phyloP scores from a whole-genome alignment of 805 yeast genomes.

The Cyberlindnera mycetangii region DNA sequence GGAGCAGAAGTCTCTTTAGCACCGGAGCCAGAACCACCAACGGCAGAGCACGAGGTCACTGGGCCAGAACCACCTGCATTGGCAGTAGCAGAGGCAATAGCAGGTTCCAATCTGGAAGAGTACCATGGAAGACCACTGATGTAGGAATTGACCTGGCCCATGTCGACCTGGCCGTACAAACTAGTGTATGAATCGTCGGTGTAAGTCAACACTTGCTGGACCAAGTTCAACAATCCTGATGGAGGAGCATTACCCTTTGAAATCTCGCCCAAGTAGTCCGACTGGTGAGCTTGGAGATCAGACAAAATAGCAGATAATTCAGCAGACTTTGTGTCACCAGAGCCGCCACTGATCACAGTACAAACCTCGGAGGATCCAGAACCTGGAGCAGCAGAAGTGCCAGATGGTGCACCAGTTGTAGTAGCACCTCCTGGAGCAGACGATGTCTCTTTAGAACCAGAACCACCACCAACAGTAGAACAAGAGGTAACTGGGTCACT shows the following conservation, averaged over 20 bases:
- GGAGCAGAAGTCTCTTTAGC: too few species aligned
- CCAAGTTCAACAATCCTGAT: slow-evolving; percentile 26
- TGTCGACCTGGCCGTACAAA: slow-evolving; percentile 28
- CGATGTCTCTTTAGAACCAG: slow-evolving; percentile 10
- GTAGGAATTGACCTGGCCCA: slow-evolving; percentile 24
- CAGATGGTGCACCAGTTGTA: background rate
- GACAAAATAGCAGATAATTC: background rate
- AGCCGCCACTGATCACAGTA: background rate
- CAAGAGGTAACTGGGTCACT: background rate
- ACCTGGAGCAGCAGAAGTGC: background rate
- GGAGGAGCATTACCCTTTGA: slow-evolving; percentile 26
- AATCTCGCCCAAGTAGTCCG: slow-evolving; percentile 22
- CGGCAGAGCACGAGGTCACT: background rate
- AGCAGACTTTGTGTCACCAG: slow-evolving; percentile 3
- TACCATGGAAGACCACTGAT: slow-evolving; percentile 34
- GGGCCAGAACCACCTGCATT: slow-evolving; percentile 2
- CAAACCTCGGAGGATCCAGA: background rate
- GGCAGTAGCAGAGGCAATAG: slow-evolving; percentile 16
- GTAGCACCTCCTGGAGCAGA: slow-evolving; percentile 2
- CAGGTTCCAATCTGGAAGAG: slow-evolving; percentile 18
- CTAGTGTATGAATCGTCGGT: slow-evolving; percentile 34
- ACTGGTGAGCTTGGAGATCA: background rate
- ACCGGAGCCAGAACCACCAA: too few species aligned
- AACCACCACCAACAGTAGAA: background rate
- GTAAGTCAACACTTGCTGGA: slow-evolving; percentile 28